Evolutionary conservation across 106 monocot species (phyloP), one percentile per base, ranked within the genome.

Genomic region (Ottelia alismoides): DNA sequence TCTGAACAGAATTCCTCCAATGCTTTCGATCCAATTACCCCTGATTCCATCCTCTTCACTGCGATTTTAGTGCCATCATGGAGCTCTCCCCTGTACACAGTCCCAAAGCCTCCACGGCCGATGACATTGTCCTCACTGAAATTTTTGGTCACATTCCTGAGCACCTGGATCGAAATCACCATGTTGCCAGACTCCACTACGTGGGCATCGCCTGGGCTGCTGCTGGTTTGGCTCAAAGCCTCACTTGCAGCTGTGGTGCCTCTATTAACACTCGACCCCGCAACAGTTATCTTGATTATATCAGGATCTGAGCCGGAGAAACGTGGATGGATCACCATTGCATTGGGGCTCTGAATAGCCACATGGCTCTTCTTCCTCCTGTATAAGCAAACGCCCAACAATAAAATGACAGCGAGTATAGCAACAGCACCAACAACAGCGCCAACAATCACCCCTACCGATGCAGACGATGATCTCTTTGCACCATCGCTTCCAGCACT

Each of bases 81-180:
- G 14, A 78, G 57, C 28, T 63, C 52, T 22, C 78, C 83, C 35
- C 56, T 67, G 55, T 83, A 83, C 14, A 83, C 78, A 0, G 71
- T 83, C 30, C 74, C 83, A 68, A 83, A 83, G 9, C 83, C 83
- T 31, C 83, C 83, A 12, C 70, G 65, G 9, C 83, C 83, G 32
- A 83, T 32, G 5, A 83, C 57, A 28, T 83, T 83, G 0, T 71
- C 67, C 20, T 60, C 63, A 11, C 64, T 72, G 30, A 78, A 83
- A 56, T 83, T 74, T 22, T 78, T 45, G 0, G 83, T 83, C 27
- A 62, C 83, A 9, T 57, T 61, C 20, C 74, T 57, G 3, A 83
- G 58, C 26, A 78, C 51, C 45, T 78, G 58, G 19, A 78, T 64
- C 2, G 78, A 61, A 19, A 72, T 56, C n/a, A 71, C 74, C 55